Evolutionary conservation across 768 basidiomycete genomes (phyloP), one percentile per base, ranked within the genome.

Genomic region (Tylopilus sp.): DNA sequence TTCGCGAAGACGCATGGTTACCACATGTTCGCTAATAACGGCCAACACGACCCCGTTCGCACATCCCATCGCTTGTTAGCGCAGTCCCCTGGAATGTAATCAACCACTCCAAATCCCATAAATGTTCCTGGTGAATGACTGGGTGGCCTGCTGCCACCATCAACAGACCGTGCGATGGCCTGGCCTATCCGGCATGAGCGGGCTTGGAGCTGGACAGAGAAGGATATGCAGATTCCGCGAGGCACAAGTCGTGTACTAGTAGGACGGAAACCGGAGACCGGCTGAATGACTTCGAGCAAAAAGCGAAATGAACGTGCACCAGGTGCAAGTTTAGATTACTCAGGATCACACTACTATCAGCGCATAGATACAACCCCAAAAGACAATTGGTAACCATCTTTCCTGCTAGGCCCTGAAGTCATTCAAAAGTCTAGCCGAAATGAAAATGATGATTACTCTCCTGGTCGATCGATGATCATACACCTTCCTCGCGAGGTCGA

Each of bases 1-100:
- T 62, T 66, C 56, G 54, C 49, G 55, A 60, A 13, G 57, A 58
- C 62, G 59, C 73, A 61, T 72, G 73, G 56, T 40, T 46, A 55
- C 60, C 63, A 67, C 73, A 60, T 74, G 73, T 66, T 62, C 50
- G 46, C 59, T 60, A 51, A 63, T 69, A 67, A 60, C 54, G 64
- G 67, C 57, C 54, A 61, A 60, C 46, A 44, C 50, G 54, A 53
- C 53, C 52, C 40, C 28, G 41, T 55, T 58, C 49, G 12, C 47
- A 44, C 45, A 48, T 45, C 49, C 28, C 23, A 28, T 59, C 60
- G 55, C 62, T 59, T 64, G 50, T 11, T 12, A 48, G 25, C 33
- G 13, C 31, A n/a, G 17, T 35, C 35, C n/a, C 31, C 45, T 42
- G 49, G 18, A 18, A 47, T 47, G 44, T 53, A 48, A 28, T 50